These are phyloP conservation scores for Mycosarcoma mackinlayi DNA, from an alignment of 1,284 basidiomycete genomes.

Conservation along the genomic window DNA sequence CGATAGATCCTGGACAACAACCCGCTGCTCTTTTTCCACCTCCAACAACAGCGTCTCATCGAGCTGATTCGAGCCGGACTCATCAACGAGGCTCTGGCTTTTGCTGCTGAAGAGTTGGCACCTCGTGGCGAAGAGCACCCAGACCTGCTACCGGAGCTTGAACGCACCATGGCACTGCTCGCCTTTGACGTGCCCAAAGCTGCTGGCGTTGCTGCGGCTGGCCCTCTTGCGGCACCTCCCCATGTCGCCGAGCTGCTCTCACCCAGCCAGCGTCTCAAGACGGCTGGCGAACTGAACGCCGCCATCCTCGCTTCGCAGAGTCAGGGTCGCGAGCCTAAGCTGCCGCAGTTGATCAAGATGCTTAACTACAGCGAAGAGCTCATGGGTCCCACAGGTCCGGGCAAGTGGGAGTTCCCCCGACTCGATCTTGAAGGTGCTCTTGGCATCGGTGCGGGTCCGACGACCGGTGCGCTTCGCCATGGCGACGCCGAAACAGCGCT, in stretches of 20 bases:
- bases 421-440: slow-evolving; percentile 51
- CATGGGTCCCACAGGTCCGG: slow-evolving; percentile 73
- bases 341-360: slow-evolving; percentile 84
- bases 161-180: slow-evolving; percentile 92
- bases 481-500: slow-evolving; percentile 19
- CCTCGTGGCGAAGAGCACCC: slow-evolving; percentile 94
- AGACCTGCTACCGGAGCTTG: slow-evolving; percentile 89
- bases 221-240: slow-evolving; percentile 70
- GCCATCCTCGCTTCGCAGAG: slow-evolving; percentile 91
- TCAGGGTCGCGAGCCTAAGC: slow-evolving; percentile 90
- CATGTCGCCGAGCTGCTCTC: slow-evolving; percentile 80
- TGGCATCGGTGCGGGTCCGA: slow-evolving; percentile 18
- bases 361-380: slow-evolving; percentile 87
- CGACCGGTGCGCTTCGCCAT: slow-evolving; percentile 2
- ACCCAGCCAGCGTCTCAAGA: slow-evolving; percentile 87
- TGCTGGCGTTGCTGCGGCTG: slow-evolving; percentile 22
- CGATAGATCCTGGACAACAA: slow-evolving; percentile 91
- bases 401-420: slow-evolving; percentile 56
- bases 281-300: slow-evolving; percentile 89
- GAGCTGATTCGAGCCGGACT: slow-evolving; percentile 88
- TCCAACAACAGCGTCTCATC: slow-evolving; percentile 93
- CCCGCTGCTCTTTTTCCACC: slow-evolving; percentile 86
- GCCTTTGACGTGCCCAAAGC: slow-evolving; percentile 77
- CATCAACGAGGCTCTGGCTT: slow-evolving; percentile 82
- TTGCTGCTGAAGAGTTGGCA: slow-evolving; percentile 92